Percentiles rank a stretch among this genome's conserved stretches.
phyloP scores from a whole-genome alignment of 306 rosid genomes.

The Citrullus amarus region DNA sequence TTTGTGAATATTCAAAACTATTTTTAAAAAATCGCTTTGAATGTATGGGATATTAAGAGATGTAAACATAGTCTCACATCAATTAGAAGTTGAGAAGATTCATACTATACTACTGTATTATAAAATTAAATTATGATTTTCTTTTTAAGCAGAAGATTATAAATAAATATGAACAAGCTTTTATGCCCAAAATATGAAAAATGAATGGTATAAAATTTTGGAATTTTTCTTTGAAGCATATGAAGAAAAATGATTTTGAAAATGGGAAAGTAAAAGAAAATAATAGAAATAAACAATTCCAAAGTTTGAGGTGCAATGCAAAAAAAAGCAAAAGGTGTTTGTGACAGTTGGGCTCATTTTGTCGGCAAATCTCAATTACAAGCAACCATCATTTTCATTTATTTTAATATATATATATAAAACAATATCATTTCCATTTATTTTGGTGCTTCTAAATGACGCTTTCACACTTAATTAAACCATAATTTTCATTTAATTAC shows the following conservation, averaged over 20 bases:
- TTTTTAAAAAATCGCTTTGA: no score
- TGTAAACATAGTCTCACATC: not conserved
- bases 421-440: not conserved
- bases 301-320: not conserved
- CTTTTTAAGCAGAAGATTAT: no score
- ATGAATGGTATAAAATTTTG: not conserved
- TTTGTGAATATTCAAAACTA: no score
- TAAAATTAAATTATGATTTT: no score
- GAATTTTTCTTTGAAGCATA: not conserved
- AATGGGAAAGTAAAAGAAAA: not conserved
- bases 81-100: no score
- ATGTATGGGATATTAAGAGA: not conserved
- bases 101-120: no score
- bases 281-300: not conserved
- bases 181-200: no score
- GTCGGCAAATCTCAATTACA: not conserved
- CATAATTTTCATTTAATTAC: not conserved
- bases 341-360: not conserved
- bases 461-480: not conserved
- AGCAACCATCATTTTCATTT: not conserved
- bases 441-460: not conserved
- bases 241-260: not conserved
- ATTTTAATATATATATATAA: not conserved
- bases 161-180: no score
- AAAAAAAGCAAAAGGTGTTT: not conserved